Base-by-base conservation (phyloP, 495 filamentous ascomycete species). In the Lophiotrema nucula region DNA sequence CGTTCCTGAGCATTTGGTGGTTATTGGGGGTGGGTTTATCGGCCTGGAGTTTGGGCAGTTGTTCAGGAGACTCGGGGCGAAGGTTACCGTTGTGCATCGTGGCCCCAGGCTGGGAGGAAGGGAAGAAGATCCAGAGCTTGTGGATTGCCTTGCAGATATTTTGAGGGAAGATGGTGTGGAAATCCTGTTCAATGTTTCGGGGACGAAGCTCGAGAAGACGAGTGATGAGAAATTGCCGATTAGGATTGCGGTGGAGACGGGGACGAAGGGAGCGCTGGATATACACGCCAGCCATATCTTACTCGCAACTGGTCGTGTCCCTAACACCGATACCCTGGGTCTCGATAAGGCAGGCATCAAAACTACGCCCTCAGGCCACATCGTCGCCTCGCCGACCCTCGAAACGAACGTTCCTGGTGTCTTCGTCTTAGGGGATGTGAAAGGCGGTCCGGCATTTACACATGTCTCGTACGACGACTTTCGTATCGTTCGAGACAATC, bases 381-480 rank as follows among this genome's bases (percentile, higher is more conserved):
- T 82, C 54, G 46, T 57, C 4, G 71, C 69, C 19, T 69, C 74
- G 39, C 65, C 72, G 15, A 68, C 59, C 27, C 73, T 81, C 3
- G 57, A 71, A 42, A 80, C 77, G 0, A 64, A 62, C n/a, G 60
- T 61, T 0, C 58, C 67, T 11, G 68, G 68, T 23, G 66, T 81
- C 24, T 82, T 72, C 54, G 76, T 71, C 4, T 53, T 82, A 3
- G 79, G 79, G 46, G 79, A 82, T 53, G 74, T 76, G 31, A 75
- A 79, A 47, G 77, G 76, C 28, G 73, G 72, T 4, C 79, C 79
- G 10, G 77, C 77, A 4, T 82, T 82, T 67, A 81, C 78, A 2
- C 79, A 82, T 66, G 70, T 81, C 45, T 76, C 75, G 0, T 81
- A 80, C 68, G 78, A 82, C 62, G 78, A 81, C 63, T 81, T 76